Percentiles rank a stretch among this genome's conserved stretches.
Evolutionary conservation across 176 grass and related monocot species (phyloP).

Genomic region (Aegilops tauschii): DNA sequence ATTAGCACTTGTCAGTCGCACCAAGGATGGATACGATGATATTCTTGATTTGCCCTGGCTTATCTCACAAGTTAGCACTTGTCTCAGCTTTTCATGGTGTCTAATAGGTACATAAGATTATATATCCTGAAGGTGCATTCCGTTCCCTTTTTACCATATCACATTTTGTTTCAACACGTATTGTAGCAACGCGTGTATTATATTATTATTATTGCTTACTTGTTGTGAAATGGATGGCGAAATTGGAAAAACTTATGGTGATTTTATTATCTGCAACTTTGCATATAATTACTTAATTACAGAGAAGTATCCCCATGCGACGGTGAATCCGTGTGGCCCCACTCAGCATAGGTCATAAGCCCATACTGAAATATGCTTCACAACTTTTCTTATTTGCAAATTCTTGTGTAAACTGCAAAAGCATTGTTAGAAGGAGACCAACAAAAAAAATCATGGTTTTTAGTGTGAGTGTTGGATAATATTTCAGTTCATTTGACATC

Average conservation of each 20-base stretch:
- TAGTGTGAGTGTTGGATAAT: neutral
- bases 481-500: neutral
- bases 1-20: no score
- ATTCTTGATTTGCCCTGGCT: neutral
- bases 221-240: neutral
- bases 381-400: neutral
- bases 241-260: neutral
- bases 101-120: no score
- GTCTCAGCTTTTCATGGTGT: neutral
- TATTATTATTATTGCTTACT: neutral
- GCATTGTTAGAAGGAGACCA: neutral
- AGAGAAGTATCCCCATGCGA: neutral
- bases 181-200: neutral
- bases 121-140: neutral
- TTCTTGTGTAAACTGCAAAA: neutral
- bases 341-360: neutral
- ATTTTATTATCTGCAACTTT: neutral
- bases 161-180: no score
- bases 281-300: neutral
- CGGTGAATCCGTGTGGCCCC: neutral
- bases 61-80: neutral
- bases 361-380: neutral
- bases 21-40: neutral
- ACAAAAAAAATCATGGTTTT: no score
- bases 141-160: no score